phyloP scores from a whole-genome alignment of 495 filamentous ascomycete genomes.

The Saxophila tyrrhenica region DNA sequence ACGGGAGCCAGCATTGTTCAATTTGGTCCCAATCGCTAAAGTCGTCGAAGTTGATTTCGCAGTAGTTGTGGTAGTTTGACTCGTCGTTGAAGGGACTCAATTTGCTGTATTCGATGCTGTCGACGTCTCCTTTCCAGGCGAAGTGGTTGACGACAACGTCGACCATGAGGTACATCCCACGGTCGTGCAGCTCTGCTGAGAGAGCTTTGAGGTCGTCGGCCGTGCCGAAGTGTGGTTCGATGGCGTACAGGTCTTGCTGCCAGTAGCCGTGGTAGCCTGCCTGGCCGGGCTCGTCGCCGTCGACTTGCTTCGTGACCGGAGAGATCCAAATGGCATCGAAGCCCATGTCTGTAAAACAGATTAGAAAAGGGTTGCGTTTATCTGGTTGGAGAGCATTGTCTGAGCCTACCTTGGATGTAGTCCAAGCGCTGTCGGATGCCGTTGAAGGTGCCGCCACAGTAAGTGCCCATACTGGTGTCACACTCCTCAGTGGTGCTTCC shows the following conservation, averaged over 20 bases:
- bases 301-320: constrained; percentile 54
- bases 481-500: constrained; percentile 47
- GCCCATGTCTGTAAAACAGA: constrained; percentile 40
- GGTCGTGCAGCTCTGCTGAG: constrained; percentile 13
- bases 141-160: constrained; percentile 22
- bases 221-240: constrained; percentile 20
- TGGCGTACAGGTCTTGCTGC: constrained; percentile 17
- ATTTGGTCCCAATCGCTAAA: constrained; percentile 21
- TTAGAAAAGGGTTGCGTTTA: background rate
- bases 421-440: constrained; percentile 61
- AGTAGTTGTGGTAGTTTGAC: constrained; percentile 57
- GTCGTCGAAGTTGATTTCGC: constrained; percentile 52
- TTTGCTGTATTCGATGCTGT: constrained; percentile 46
- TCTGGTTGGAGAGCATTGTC: too few species aligned
- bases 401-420: constrained; percentile 46
- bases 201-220: constrained; percentile 17
- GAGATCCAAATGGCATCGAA: constrained; percentile 81
- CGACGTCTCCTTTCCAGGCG: constrained; percentile 37
- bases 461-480: constrained; percentile 39
- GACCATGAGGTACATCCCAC: constrained; percentile 39
- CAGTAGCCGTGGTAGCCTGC: constrained; percentile 20
- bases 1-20: constrained; percentile 53
- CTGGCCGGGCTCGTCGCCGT: constrained; percentile 28
- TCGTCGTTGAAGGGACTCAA: constrained; percentile 55
- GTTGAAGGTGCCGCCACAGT: constrained; percentile 67